Evolutionary conservation across 306 rosid genomes (phyloP).

Genomic region (Cucumis cinereus): DNA sequence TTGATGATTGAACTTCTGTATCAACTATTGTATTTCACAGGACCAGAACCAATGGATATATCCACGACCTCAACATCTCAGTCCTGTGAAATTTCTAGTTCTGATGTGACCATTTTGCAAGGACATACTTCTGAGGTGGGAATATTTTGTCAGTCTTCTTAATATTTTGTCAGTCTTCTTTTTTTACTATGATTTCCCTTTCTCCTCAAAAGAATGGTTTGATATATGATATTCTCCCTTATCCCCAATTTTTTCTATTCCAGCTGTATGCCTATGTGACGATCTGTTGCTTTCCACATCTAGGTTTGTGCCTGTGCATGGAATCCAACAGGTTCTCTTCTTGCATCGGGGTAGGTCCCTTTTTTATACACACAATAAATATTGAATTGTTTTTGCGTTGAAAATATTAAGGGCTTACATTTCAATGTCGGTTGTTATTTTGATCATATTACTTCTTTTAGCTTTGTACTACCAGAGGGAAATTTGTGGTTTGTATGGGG

Average conservation of each 20-base stretch:
- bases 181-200: neutral
- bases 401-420: neutral
- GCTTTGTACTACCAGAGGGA: neutral
- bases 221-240: slow-evolving; percentile 1
- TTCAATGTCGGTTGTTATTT: neutral
- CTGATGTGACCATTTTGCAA: slow-evolving; percentile 79
- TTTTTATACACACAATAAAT: neutral
- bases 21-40: slow-evolving; percentile 19
- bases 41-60: slow-evolving; percentile 73
- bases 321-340: slow-evolving; percentile 90
- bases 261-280: slow-evolving; percentile 12
- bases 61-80: slow-evolving; percentile 42
- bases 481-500: neutral
- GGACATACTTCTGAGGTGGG: slow-evolving; percentile 92
- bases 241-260: slow-evolving; percentile 14
- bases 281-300: slow-evolving; percentile 15
- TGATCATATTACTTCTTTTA: neutral
- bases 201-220: neutral
- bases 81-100: slow-evolving; percentile 55
- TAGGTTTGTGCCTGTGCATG: slow-evolving; percentile 98
- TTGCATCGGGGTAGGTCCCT: slow-evolving; percentile 80
- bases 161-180: slow-evolving; percentile 14
- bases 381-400: neutral
- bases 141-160: slow-evolving; percentile 14
- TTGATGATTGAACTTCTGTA: neutral